Evolutionary conservation across 495 filamentous ascomycete genomes (phyloP).

Genomic region (Terfezia boudieri): DNA sequence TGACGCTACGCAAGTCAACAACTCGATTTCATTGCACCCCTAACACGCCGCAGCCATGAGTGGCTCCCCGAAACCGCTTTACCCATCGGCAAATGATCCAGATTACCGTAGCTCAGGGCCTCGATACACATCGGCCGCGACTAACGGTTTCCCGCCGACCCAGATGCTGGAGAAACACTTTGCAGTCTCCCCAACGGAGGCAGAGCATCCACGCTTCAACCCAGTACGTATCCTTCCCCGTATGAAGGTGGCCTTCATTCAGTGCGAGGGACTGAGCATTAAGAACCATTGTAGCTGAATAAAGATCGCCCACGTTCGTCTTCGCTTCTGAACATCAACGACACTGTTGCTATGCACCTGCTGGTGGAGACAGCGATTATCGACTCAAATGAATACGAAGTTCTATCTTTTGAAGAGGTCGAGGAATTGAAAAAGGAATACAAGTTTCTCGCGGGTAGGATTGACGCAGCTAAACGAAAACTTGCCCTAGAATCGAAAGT

Average conservation of each 20-base stretch:
- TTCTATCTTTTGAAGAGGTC: constrained; percentile 74
- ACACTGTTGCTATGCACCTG: constrained; percentile 39
- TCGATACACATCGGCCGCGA: no score
- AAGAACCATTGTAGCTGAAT: constrained; percentile 7
- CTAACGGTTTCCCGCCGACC: constrained; percentile 4
- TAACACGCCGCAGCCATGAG: no score
- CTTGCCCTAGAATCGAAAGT: constrained; percentile 83
- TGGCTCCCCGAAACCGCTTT: constrained; percentile 11
- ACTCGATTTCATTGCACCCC: no score
- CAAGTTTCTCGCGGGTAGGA: constrained; percentile 41
- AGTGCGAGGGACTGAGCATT: not conserved
- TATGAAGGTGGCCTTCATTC: not conserved
- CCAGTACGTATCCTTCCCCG: constrained; percentile 9
- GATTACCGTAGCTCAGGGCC: constrained; percentile 5
- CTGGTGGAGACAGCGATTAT: constrained; percentile 80
- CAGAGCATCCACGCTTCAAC: constrained; percentile 17
- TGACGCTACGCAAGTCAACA: no score
- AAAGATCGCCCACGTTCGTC: constrained; percentile 14
- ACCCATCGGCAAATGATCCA: constrained; percentile 12
- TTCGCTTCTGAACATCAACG: constrained; percentile 14
- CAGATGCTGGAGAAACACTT: constrained; percentile 15
- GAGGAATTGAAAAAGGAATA: constrained; percentile 77
- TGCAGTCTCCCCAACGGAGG: constrained; percentile 10
- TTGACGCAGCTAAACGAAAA: constrained; percentile 57
- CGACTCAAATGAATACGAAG: constrained; percentile 62